Percentiles rank a stretch among this genome's conserved stretches.
Evolutionary conservation across 2,329 filamentous ascomycete genomes (phyloP).

Genomic region (Chrysoporthe puriensis): DNA sequence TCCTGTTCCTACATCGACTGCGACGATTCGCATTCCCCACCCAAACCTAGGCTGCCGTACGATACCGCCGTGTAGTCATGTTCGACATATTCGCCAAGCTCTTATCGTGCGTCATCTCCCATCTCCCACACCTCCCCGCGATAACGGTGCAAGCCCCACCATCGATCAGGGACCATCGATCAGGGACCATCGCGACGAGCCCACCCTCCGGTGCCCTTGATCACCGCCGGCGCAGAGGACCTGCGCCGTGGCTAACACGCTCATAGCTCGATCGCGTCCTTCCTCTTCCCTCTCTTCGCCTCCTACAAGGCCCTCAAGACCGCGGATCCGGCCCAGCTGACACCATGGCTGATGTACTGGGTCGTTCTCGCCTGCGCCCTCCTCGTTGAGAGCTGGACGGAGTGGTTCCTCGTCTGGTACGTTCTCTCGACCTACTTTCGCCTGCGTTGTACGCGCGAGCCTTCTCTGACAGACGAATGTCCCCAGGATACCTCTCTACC

Average conservation of each 20-base stretch:
- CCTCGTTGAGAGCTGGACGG: conserved; percentile 83
- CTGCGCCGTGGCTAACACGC: conserved; percentile 18
- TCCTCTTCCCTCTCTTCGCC: conserved; percentile 93
- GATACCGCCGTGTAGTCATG: conserved; percentile 51
- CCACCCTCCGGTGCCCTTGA: conserved; percentile 20
- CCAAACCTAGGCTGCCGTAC: not conserved
- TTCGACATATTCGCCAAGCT: conserved; percentile 79
- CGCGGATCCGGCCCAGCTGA: conserved; percentile 83
- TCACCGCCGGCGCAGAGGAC: conserved; percentile 13
- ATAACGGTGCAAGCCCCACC: conserved; percentile 24
- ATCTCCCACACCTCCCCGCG: conserved; percentile 28
- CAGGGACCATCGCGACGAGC: not conserved
- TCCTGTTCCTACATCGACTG: not conserved
- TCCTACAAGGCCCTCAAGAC: conserved; percentile 98
- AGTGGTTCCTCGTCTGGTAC: conserved; percentile 83
- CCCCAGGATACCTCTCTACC: conserved; percentile 84
- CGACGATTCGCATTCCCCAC: not conserved
- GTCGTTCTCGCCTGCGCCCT: conserved; percentile 83
- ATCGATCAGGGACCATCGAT: conserved; percentile 28
- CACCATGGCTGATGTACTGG: conserved; percentile 99
- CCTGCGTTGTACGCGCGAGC: not conserved
- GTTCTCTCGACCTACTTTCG: conserved; percentile 26
- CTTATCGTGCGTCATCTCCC: conserved; percentile 66
- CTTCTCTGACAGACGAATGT: not conserved
- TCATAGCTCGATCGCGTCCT: conserved; percentile 78